These are phyloP conservation scores for Cryptosporidium meleagridis DNA, from an alignment of 169 alveolate genomes.

Conservation along the genomic window DNA sequence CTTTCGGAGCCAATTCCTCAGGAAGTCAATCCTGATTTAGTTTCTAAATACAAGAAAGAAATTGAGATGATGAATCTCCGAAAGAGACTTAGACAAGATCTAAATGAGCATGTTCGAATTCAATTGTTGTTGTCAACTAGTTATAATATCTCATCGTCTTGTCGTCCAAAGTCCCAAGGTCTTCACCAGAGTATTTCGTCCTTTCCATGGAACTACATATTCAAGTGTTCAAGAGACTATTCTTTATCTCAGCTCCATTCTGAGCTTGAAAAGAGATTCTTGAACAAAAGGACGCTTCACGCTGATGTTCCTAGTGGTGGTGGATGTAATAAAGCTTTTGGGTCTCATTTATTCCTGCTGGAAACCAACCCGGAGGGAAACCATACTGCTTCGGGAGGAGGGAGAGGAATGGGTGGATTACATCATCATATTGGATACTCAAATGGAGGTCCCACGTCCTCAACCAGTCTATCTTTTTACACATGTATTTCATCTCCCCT, in stretches of 20 bases:
- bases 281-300: not conserved
- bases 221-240: constrained; percentile 68
- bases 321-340: not conserved
- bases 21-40: constrained; percentile 83
- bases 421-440: not conserved
- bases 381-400: not conserved
- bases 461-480: constrained; percentile 5
- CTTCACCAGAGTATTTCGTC: constrained; percentile 20
- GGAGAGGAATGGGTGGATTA: constrained; percentile 29
- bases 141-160: constrained; percentile 9
- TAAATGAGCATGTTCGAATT: constrained; percentile 73
- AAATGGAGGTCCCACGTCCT: not conserved
- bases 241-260: constrained; percentile 29
- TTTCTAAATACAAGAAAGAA: constrained; percentile 80
- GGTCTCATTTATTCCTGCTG: constrained; percentile 34
- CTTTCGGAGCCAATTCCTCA: constrained; percentile 86
- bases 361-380: constrained; percentile 8
- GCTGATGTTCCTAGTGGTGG: not conserved
- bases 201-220: constrained; percentile 64
- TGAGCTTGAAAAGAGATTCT: constrained; percentile 32
- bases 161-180: constrained; percentile 10
- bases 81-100: constrained; percentile 79
- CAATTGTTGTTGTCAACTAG: constrained; percentile 33
- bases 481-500: constrained; percentile 52
- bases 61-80: constrained; percentile 79